These are phyloP conservation scores for Neocallimastix lanati DNA, from an alignment of 192 early-diverging fungal genomes.

Conservation along the genomic window DNA sequence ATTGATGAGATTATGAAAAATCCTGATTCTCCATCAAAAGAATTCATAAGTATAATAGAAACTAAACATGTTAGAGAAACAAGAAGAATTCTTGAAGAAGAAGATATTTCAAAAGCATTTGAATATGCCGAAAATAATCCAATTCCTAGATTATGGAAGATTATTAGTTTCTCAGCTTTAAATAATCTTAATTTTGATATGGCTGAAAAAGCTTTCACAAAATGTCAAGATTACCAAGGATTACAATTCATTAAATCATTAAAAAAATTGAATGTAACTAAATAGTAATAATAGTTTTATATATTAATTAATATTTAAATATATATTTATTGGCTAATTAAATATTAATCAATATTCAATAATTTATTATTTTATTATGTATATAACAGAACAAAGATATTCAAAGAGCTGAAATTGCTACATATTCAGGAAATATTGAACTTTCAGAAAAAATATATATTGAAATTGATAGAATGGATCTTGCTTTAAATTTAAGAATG, in stretches of 20 bases:
- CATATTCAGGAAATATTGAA: slow-evolving; percentile 23
- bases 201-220: slow-evolving; percentile 24
- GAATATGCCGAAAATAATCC: slow-evolving; percentile 31
- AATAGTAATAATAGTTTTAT: too few species aligned
- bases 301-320: too few species aligned
- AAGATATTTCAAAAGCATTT: slow-evolving; percentile 21
- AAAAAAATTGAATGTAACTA: slow-evolving; percentile 21
- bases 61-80: slow-evolving; percentile 25
- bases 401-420: slow-evolving; percentile 28
- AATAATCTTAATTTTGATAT: slow-evolving; percentile 21
- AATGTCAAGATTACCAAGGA: slow-evolving; percentile 24
- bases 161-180: slow-evolving; percentile 25
- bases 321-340: too few species aligned
- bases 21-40: slow-evolving; percentile 17
- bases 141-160: slow-evolving; percentile 30
- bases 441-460: slow-evolving; percentile 27
- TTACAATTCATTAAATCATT: slow-evolving; percentile 29
- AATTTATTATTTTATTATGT: too few species aligned
- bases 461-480: slow-evolving; percentile 36
- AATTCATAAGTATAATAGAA: slow-evolving; percentile 15
- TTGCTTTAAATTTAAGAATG: slow-evolving; percentile 29
- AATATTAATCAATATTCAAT: too few species aligned
- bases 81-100: slow-evolving; percentile 15
- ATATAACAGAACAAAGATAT: slow-evolving; percentile 20
- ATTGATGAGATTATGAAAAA: slow-evolving; percentile 29